Conservation (phyloP, 2,329 filamentous ascomycete species). For the Nigrograna mackinnonii region DNA sequence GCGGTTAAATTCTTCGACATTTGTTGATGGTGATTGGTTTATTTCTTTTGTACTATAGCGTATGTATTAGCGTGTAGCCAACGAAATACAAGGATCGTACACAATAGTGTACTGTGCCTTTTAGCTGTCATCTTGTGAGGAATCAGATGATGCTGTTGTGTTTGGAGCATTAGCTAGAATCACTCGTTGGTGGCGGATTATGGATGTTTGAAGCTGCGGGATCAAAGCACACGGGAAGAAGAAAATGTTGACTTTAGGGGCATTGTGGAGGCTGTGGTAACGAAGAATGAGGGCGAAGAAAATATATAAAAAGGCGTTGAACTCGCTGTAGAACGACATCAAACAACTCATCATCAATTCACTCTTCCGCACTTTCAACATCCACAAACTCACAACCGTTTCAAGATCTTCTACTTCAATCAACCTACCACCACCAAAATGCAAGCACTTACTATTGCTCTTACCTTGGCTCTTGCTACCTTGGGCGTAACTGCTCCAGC, state of each 20-base stretch:
- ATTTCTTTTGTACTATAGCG: too few species aligned
- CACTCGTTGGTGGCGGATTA: too few species aligned
- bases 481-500: conserved; percentile 1
- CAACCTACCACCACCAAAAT: too few species aligned
- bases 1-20: too few species aligned
- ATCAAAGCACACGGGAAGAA: not conserved
- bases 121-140: too few species aligned
- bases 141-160: too few species aligned
- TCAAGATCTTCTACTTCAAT: too few species aligned
- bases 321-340: not conserved
- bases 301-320: not conserved
- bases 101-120: too few species aligned
- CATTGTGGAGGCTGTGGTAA: not conserved
- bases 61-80: too few species aligned
- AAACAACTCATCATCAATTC: not conserved
- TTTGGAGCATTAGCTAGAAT: too few species aligned
- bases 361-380: not conserved
- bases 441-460: not conserved
- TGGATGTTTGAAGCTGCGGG: not conserved
- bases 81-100: too few species aligned
- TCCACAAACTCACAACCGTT: not conserved
- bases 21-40: too few species aligned
- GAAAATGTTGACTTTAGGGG: not conserved
- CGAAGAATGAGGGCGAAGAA: not conserved
- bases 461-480: not conserved